Evolutionary conservation across 2,329 filamentous ascomycete species (phyloP), one percentile per base, ranked within the genome.

Genomic region (Alternaria angustiovoidea): DNA sequence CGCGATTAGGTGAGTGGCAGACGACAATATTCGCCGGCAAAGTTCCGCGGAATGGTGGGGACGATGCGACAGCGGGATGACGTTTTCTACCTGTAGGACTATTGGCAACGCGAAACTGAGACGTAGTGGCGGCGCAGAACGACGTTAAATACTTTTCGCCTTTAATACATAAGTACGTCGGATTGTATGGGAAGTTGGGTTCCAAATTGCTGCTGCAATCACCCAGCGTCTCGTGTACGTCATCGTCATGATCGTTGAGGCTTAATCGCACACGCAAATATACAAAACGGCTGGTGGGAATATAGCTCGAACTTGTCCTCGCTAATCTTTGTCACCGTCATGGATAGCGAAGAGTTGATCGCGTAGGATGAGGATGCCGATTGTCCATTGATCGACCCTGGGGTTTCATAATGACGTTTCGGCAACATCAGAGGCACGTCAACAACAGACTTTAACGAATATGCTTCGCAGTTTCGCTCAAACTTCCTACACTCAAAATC

Each of bases 321-420:
- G 7, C 22, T 9, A 12, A 8, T 28, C 8, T 9, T 5, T 8
- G 5, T 14, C 24, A 5, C 22, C 30, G 18, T 48, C 44, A 48
- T 48, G 1, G 12, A 48, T 48, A 1, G 7, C 6, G n/a, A 20
- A 43, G 18, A 20, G 18, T 22, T 24, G 11, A 34, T 8, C 7
- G 14, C 12, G 22, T 16, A 9, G 20, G 7, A 28, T 11, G 5
- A 14, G 14, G 4, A 53, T 39, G 28, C 32, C 39, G 36, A 36
- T 2, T 6, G 5, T 30, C 43, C 9, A 18, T 20, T 34, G 41
- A 36, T 59, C 43, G 51, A 28, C 43, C 28, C 9, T 43, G 8
- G 14, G 28, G 51, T 48, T 38, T 55, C 26, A 55, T 51, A 52
- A 56, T 59, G 57, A 59, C 51, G 57, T 55, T 59, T 22, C 9